phyloP scores from a whole-genome alignment of 225 moss, liverwort and hornwort genomes.

The Sphagnum contortum region DNA sequence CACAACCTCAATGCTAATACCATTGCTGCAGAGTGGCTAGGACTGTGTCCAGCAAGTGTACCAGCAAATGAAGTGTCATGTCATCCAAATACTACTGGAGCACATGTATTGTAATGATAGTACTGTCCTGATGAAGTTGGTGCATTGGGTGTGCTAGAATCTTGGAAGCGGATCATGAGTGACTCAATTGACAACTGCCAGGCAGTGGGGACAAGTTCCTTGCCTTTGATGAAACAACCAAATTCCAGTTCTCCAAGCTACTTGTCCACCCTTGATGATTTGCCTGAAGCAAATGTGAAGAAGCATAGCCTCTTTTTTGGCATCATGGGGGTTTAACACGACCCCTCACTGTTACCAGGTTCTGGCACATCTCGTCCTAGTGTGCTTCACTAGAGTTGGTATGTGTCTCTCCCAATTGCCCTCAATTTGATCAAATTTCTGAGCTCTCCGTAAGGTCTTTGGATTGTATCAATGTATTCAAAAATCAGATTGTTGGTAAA shows the following conservation, averaged over 20 bases:
- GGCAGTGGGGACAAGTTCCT: conserved; percentile 6
- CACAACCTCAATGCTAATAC: conserved; percentile 1
- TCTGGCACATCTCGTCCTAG: too few relatives aligned
- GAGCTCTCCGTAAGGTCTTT: too few relatives aligned
- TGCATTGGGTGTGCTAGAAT: conserved; percentile 49
- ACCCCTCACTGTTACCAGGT: too few relatives aligned
- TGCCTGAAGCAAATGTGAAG: conserved; percentile 25
- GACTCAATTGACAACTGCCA: conserved; percentile 36
- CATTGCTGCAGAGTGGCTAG: conserved; percentile 45
- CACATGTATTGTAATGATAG: conserved; percentile 18
- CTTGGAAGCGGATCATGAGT: conserved; percentile 58
- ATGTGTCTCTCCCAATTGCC: too few relatives aligned
- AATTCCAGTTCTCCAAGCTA: conserved; percentile 3
- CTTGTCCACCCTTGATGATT: conserved; percentile 23
- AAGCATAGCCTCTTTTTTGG: conserved; percentile 32
- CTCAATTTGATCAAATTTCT: too few relatives aligned
- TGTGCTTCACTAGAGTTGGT: too few relatives aligned
- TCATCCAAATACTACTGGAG: conserved; percentile 16
- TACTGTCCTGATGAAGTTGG: conserved; percentile 15
- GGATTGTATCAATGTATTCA: too few relatives aligned
- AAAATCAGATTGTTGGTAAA: too few relatives aligned
- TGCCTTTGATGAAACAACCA: background rate
- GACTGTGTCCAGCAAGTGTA: conserved; percentile 17
- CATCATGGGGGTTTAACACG: conserved; percentile 25
- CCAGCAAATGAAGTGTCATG: conserved; percentile 11